phyloP scores from a whole-genome alignment of 1,284 basidiomycete species.

The Dichomitus squalens region DNA sequence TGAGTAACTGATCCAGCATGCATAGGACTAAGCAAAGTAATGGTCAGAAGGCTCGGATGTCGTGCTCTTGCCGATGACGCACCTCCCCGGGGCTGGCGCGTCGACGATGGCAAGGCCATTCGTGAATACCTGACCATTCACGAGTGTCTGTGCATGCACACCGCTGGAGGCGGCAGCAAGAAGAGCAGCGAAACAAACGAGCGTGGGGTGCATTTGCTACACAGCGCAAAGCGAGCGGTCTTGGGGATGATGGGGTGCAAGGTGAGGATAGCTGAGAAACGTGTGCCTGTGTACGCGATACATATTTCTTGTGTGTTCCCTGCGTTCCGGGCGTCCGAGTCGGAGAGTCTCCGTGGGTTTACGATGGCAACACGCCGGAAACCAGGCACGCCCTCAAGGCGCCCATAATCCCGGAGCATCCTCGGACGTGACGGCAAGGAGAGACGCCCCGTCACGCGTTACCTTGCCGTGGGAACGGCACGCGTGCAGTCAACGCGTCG shows the following conservation, averaged over 20 bases:
- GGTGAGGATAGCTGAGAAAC: not conserved
- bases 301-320: not conserved
- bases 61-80: slow-evolving; percentile 13
- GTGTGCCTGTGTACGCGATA: not conserved
- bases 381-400: slow-evolving; percentile 10
- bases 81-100: slow-evolving; percentile 48
- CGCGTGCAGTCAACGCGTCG: too few relatives aligned
- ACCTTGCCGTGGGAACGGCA: not conserved
- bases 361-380: slow-evolving; percentile 12
- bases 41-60: not conserved
- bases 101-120: slow-evolving; percentile 53
- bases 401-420: slow-evolving; percentile 12
- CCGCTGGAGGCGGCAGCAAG: slow-evolving; percentile 5
- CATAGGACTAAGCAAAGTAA: slow-evolving; percentile 24
- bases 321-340: not conserved
- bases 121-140: slow-evolving; percentile 49
- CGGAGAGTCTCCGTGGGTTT: not conserved
- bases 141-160: slow-evolving; percentile 31
- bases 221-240: not conserved
- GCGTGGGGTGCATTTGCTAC: slow-evolving; percentile 23
- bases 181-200: slow-evolving; percentile 23
- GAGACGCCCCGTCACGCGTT: not conserved
- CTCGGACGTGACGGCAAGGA: slow-evolving; percentile 12
- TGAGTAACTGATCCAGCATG: slow-evolving; percentile 41
- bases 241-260: not conserved